These are phyloP conservation scores for Starmera dryadoides DNA, from an alignment of 805 yeast species.

Conservation along the genomic window DNA sequence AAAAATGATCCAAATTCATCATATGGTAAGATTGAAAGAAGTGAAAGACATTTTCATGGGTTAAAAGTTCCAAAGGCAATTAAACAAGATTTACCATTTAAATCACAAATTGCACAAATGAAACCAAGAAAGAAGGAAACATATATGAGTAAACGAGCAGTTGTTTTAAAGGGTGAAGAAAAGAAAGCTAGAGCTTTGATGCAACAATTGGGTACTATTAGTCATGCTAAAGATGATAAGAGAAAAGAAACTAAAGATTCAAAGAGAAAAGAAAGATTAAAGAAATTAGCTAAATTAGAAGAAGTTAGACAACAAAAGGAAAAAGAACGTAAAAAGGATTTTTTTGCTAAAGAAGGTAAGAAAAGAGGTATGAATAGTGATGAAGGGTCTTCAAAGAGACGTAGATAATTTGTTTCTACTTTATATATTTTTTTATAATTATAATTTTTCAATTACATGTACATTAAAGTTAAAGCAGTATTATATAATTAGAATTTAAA, in stretches of 20 bases:
- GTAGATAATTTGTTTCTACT: no score
- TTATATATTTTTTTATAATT: no score
- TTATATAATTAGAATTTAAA: no score
- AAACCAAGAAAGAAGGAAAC: conserved; percentile 80
- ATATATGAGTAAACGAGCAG: conserved; percentile 86
- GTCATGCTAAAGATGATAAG: conserved; percentile 80
- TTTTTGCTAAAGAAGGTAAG: conserved; percentile 63
- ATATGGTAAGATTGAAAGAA: conserved; percentile 72
- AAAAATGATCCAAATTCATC: conserved; percentile 48
- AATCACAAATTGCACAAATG: conserved; percentile 84
- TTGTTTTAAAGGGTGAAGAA: conserved; percentile 86
- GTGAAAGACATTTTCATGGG: conserved; percentile 79
- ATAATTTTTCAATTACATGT: no score
- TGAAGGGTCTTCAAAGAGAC: conserved; percentile 18
- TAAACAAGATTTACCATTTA: conserved; percentile 78
- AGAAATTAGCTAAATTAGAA: conserved; percentile 68
- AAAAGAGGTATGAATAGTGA: conserved; percentile 39
- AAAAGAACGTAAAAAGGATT: conserved; percentile 81
- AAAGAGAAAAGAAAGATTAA: conserved; percentile 66
- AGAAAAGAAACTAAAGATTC: conserved; percentile 65
- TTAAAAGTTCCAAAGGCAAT: conserved; percentile 78
- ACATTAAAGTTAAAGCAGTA: no score
- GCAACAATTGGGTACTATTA: conserved; percentile 78
- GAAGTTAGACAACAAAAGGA: conserved; percentile 68
- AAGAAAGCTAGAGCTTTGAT: conserved; percentile 86